Conservation (phyloP, 768 basidiomycete species). For the Leccinum barrowsii region DNA sequence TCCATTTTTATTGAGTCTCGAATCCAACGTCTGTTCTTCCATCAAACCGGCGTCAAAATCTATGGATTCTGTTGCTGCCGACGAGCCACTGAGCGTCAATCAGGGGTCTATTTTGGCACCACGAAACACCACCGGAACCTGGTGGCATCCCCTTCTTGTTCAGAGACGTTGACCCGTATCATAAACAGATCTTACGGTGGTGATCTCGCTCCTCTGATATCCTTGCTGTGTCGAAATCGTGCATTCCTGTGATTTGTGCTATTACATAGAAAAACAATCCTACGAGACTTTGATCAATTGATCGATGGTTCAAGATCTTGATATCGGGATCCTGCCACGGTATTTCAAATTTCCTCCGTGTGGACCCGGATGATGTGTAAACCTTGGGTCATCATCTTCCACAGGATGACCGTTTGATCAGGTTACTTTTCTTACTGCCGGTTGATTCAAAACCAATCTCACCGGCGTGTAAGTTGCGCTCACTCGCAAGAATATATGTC, state of each 20-base stretch:
- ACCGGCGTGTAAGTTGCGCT: neutral
- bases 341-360: neutral
- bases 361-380: neutral
- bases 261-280: neutral
- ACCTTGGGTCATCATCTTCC: neutral
- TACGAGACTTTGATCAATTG: neutral
- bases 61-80: neutral
- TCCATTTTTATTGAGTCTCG: neutral
- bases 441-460: neutral
- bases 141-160: too few relatives aligned
- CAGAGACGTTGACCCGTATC: too few relatives aligned
- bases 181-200: too few relatives aligned
- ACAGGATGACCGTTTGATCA: neutral
- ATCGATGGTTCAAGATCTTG: neutral
- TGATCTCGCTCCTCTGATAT: neutral
- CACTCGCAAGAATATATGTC: neutral
- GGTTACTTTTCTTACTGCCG: neutral
- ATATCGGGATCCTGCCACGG: neutral
- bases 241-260: neutral
- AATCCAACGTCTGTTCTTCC: neutral
- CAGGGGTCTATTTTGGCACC: too few relatives aligned
- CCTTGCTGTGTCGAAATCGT: too few relatives aligned
- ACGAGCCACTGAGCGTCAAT: too few relatives aligned
- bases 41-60: neutral
- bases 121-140: too few relatives aligned